These are phyloP conservation scores for Drosera spatulata DNA, from an alignment of 179 eudicot genomes.

Conservation along the genomic window DNA sequence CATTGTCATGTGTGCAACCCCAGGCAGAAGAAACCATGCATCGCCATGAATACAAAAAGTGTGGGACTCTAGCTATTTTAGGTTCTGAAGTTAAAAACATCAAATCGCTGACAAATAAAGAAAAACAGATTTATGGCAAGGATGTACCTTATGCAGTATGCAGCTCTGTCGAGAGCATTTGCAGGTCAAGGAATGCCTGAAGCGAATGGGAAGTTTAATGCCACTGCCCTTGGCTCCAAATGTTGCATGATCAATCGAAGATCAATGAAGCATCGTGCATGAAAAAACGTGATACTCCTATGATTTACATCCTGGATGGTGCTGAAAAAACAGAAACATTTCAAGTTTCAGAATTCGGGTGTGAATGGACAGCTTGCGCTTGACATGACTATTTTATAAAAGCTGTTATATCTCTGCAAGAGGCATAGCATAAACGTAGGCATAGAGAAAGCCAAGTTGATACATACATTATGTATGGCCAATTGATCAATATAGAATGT, in stretches of 20 bases:
- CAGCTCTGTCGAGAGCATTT: constrained; percentile 47
- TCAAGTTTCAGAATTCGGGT: too few relatives aligned
- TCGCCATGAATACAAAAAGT: not conserved
- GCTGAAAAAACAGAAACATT: too few relatives aligned
- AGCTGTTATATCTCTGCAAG: constrained; percentile 59
- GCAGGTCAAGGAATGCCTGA: constrained; percentile 65
- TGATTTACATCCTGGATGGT: too few relatives aligned
- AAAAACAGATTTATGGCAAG: not conserved
- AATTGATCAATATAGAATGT: constrained; percentile 20
- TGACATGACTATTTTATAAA: constrained; percentile 71
- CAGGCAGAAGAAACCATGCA: not conserved
- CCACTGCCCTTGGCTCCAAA: not conserved
- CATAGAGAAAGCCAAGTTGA: too few relatives aligned
- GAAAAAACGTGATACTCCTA: constrained; percentile 10
- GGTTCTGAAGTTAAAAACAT: not conserved
- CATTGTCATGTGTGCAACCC: not conserved
- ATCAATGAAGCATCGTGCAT: not conserved
- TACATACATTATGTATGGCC: too few relatives aligned
- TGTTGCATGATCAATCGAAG: not conserved
- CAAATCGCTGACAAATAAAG: not conserved
- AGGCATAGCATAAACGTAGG: too few relatives aligned
- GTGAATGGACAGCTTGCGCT: constrained; percentile 16
- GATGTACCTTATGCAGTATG: constrained; percentile 28
- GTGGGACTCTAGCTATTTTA: not conserved
- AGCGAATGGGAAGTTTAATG: constrained; percentile 1